Percentiles rank a stretch among this genome's conserved stretches.
phyloP scores from a whole-genome alignment of 2,329 filamentous ascomycete species.

The Exserohilum rostratum region DNA sequence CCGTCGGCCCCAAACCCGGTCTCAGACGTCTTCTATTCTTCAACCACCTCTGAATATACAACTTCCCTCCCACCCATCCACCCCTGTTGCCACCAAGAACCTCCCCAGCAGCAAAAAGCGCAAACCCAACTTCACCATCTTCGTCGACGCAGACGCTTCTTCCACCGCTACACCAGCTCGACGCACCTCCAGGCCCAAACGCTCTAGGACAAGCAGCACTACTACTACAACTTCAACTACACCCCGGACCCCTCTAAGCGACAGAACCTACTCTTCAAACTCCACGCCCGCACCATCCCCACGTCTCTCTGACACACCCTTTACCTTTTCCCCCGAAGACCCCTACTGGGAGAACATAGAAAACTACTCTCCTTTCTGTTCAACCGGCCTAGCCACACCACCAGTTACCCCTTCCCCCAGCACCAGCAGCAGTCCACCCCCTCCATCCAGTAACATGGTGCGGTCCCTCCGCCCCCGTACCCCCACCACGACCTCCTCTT shows the following conservation, averaged over 20 bases:
- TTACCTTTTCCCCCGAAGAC: conserved; percentile 14
- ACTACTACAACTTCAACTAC: too few relatives aligned
- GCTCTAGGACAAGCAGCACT: conserved; percentile 3
- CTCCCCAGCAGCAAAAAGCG: conserved; percentile 10
- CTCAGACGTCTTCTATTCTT: neutral
- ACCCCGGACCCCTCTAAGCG: conserved; percentile 14
- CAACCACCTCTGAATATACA: neutral
- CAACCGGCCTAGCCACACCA: too few relatives aligned
- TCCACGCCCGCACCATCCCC: conserved; percentile 18
- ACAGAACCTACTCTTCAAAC: conserved; percentile 10
- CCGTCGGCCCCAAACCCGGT: neutral
- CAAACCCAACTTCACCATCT: conserved; percentile 20
- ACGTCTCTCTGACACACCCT: conserved; percentile 15
- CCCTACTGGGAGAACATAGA: conserved; percentile 25
- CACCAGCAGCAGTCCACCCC: too few relatives aligned
- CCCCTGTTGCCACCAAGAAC: neutral
- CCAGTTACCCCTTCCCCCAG: neutral
- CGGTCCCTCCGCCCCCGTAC: neutral
- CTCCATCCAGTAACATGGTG: too few relatives aligned
- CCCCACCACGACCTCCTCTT: conserved; percentile 4
- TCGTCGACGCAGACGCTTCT: conserved; percentile 12
- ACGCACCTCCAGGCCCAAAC: conserved; percentile 7
- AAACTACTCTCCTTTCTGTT: conserved; percentile 22
- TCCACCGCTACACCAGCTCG: neutral
- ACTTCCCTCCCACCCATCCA: neutral